A percentile compares a stretch with the other conserved stretches of the same genome.
Conservation (phyloP, 441 rosid species). For the Erysimum pusillum region DNA sequence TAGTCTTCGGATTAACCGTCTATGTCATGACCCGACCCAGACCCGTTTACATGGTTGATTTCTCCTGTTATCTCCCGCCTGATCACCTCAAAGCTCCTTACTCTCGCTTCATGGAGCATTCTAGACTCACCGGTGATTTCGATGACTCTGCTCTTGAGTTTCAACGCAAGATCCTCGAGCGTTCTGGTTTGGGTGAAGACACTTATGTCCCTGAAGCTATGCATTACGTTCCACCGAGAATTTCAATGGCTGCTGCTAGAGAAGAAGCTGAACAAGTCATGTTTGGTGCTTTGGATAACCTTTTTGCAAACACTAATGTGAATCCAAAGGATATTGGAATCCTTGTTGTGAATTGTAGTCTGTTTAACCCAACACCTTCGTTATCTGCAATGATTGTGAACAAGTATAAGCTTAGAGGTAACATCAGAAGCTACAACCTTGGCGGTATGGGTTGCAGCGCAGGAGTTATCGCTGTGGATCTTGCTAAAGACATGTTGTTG, state of each 20-base stretch:
- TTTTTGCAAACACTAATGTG: slow-evolving; percentile 55
- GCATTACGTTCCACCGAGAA: slow-evolving; percentile 69
- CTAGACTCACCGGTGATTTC: slow-evolving; percentile 65
- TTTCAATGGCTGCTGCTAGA: slow-evolving; percentile 77
- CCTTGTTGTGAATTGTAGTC: slow-evolving; percentile 79
- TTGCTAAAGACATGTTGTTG: slow-evolving; percentile 72
- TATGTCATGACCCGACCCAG: slow-evolving; percentile 63
- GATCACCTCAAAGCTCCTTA: slow-evolving; percentile 62
- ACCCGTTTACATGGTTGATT: slow-evolving; percentile 68
- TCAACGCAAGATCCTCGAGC: slow-evolving; percentile 78
- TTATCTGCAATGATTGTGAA: slow-evolving; percentile 78
- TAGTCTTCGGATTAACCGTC: slow-evolving; percentile 66
- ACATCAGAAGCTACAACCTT: slow-evolving; percentile 65
- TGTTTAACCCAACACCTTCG: slow-evolving; percentile 79
- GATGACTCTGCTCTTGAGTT: slow-evolving; percentile 81
- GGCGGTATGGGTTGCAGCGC: slow-evolving; percentile 89
- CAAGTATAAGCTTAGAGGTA: slow-evolving; percentile 75
- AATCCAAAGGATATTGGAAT: slow-evolving; percentile 79
- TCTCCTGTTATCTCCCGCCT: slow-evolving; percentile 65
- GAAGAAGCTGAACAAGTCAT: slow-evolving; percentile 80
- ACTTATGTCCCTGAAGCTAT: slow-evolving; percentile 79
- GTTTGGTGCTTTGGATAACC: slow-evolving; percentile 70
- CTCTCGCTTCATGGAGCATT: slow-evolving; percentile 66
- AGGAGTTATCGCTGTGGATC: slow-evolving; percentile 73
- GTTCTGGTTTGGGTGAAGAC: slow-evolving; percentile 74